Evolutionary conservation across 129 eudicot species (phyloP), one percentile per base, ranked within the genome.

Genomic region (Scalesia atractyloides): DNA sequence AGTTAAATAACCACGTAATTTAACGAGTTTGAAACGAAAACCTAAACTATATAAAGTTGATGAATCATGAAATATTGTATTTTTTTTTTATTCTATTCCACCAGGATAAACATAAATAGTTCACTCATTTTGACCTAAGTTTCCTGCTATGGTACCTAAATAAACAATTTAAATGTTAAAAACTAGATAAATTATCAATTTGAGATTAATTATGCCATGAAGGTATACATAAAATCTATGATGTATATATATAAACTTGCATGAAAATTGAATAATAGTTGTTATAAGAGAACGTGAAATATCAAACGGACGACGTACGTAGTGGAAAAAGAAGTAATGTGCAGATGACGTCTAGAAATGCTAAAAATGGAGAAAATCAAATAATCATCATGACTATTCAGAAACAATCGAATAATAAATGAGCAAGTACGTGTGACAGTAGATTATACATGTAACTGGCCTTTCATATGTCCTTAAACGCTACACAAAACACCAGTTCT

Each of bases 311-410:
- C 34, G 34, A 30, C 34, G 34, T 30, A 30, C 34, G 34, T 30
- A 30, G 34, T 30, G 4, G 34, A 30, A 30, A 30, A 30, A 30
- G 34, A 30, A 30, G 34, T 26, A 69, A 69, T 69, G 48, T 30
- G 11, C 34, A 50, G 17, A 54, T 56, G 64, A 56, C 54, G 22
- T 20, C 34, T 52, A 19, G 49, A 34, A 52, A 69, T 52, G 64
- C 62, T 56, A 39, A 70, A 56, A 70, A 18, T 70, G 66, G 39
- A 70, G 22, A 70, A 56, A 70, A 70, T 70, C 66, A 70, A 70
- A 37, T 70, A 17, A 37, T 70, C 8, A 70, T 70, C 66, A 70
- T 70, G 56, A 53, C 46, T 39, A 19, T 20, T 59, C 72, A 44
- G 72, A 67, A 37, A 34, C 37, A 16, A 33, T 49, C 61, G 3